A percentile compares a stretch with the other conserved stretches of the same genome.
These are phyloP conservation scores for Melampsora larici-populina DNA, from an alignment of 1,284 basidiomycete genomes.

Conservation along the genomic window DNA sequence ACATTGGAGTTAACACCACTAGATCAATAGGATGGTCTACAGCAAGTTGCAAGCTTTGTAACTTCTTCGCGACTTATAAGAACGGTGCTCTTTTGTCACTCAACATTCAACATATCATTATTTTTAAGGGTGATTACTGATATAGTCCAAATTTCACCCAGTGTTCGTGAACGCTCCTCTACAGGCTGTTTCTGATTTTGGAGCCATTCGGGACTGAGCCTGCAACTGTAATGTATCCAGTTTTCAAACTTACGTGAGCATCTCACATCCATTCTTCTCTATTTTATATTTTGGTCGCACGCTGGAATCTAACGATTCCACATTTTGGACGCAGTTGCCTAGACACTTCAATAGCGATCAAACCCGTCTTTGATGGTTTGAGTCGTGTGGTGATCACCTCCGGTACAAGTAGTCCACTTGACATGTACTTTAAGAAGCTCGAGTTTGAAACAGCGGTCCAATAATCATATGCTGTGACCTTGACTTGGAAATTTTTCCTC, in stretches of 20 bases:
- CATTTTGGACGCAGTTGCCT: constrained; percentile 68
- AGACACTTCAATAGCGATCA: constrained; percentile 94
- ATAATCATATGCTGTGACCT: constrained; percentile 96
- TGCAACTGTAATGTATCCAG: constrained; percentile 96
- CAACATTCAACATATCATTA: background rate
- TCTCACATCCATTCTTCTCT: background rate
- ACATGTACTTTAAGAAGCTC: constrained; percentile 99
- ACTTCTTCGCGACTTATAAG: constrained; percentile 98
- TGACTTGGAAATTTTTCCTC: constrained; percentile 92
- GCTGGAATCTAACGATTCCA: background rate
- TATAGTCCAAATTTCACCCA: constrained; percentile 30
- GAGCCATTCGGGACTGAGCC: constrained; percentile 99
- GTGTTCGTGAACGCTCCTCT: background rate
- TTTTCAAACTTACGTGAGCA: constrained; percentile 94
- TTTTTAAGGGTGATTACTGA: too few species aligned
- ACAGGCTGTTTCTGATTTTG: constrained; percentile 90
- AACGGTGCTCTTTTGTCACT: constrained; percentile 63
- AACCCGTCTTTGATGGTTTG: constrained; percentile 96
- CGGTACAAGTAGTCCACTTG: constrained; percentile 94
- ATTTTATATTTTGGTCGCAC: background rate
- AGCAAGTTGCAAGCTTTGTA: constrained; percentile 94
- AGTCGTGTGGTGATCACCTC: constrained; percentile 98
- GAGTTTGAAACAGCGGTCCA: constrained; percentile 96
- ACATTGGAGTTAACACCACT: constrained; percentile 85
- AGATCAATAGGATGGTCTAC: constrained; percentile 85